Evolutionary conservation across 805 yeast species (phyloP), one percentile per base, ranked within the genome.

Genomic region (Kuraishia piskuri): DNA sequence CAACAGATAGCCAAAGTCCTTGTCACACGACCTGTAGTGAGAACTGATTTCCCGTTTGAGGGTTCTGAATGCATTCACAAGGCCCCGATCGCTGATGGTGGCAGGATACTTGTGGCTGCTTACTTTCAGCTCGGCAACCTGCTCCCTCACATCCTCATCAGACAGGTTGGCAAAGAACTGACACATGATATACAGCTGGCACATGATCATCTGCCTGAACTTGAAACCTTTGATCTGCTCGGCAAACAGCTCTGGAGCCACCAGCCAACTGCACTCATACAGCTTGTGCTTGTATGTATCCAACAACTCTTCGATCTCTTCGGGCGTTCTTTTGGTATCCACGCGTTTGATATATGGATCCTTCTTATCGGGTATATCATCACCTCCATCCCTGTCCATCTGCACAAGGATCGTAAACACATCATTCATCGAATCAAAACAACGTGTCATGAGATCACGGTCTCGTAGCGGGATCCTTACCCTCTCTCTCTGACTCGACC

Each of bases 251-350:
- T 60, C 62, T 6, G 57, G 53, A 46, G 57, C 57, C 21, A 65
- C 49, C 5, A 64, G 52, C 70, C 70, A 67, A 40, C 66, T 68
- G 52, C 62, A 56, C 48, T 63, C 66, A 52, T 56, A 59, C 9
- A 57, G 47, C 48, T 58, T 57, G 8, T 47, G 50, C 12, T 55
- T 21, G 52, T 40, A 58, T 40, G 55, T 58, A 14, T 52, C 50
- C 23, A 53, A 55, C 25, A 59, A 31, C 45, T 14, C 21, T 4
- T 31, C 22, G 10, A 22, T n/a, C 25, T 47, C 49, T 47, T 7
- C 22, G 19, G 23, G 12, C 3, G 31, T 47, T n/a, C 25, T 49
- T 47, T 9, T 49, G 44, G 9, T 23, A 5, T 49, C 50, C 17
- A 17, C n/a, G n/a, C 17, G 12, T n/a, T 21, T 48, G 44, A 22